phyloP scores from a whole-genome alignment of 495 filamentous ascomycete genomes.

The Aspergillus incahuasiensis region DNA sequence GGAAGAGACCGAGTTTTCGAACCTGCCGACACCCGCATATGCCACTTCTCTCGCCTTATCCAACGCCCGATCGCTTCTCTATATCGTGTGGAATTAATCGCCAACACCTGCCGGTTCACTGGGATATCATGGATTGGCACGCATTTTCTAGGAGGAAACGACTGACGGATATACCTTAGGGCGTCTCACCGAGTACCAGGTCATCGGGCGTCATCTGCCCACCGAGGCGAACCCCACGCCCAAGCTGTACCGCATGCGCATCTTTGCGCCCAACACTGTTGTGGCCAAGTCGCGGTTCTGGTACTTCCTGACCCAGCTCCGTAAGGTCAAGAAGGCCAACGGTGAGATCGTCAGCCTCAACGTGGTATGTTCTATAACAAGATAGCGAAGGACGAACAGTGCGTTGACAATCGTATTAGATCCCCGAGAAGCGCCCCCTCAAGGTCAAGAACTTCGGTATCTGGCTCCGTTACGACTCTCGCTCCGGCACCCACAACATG shows the following conservation, averaged over 20 bases:
- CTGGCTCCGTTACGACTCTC: slow-evolving; percentile 99
- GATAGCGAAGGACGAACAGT: neutral
- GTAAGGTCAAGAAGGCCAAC: slow-evolving; percentile 99
- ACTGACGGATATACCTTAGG: slow-evolving; percentile 54
- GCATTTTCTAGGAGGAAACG: slow-evolving; percentile 12
- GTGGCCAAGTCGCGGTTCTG: slow-evolving; percentile 99
- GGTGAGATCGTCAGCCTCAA: slow-evolving; percentile 98
- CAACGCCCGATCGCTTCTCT: neutral
- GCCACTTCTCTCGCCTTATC: neutral
- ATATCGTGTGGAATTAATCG: slow-evolving; percentile 17
- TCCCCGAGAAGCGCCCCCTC: slow-evolving; percentile 94
- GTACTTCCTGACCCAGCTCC: slow-evolving; percentile 98
- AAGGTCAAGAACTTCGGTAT: slow-evolving; percentile 99
- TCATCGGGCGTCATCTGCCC: slow-evolving; percentile 98
- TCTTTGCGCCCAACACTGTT: slow-evolving; percentile 95
- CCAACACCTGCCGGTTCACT: slow-evolving; percentile 19
- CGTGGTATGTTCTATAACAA: slow-evolving; percentile 59
- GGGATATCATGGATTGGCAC: slow-evolving; percentile 10
- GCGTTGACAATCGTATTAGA: slow-evolving; percentile 50
- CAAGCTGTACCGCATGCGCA: slow-evolving; percentile 99
- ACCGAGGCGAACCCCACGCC: slow-evolving; percentile 91
- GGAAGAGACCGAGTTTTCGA: neutral
- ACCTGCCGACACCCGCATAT: slow-evolving; percentile 6
- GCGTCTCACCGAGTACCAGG: slow-evolving; percentile 99
- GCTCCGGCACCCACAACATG: slow-evolving; percentile 99